Conservation (phyloP, 2,329 filamentous ascomycete species). For the Penicillium sp. region DNA sequence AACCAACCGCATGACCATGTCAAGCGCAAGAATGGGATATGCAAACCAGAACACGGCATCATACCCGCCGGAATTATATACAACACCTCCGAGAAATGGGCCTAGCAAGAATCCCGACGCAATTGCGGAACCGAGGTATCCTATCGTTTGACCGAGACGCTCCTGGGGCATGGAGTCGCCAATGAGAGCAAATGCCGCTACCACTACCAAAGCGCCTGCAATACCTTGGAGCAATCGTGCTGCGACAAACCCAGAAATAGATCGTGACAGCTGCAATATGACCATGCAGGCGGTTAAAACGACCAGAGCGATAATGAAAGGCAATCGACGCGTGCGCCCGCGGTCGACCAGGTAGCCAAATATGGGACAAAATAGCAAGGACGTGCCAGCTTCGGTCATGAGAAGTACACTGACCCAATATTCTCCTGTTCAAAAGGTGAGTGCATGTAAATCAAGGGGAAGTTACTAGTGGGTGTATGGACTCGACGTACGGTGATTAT, state of each 20-base stretch:
- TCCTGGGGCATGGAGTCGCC: constrained; percentile 58
- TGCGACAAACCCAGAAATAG: constrained; percentile 49
- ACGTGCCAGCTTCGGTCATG: constrained; percentile 29
- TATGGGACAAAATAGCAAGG: constrained; percentile 29
- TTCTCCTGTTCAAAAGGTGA: constrained; percentile 19
- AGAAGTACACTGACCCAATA: constrained; percentile 33
- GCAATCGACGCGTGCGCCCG: constrained; percentile 50
- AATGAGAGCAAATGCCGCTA: constrained; percentile 58
- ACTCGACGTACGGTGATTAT: constrained; percentile 25
- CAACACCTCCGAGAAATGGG: constrained; percentile 59
- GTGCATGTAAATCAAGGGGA: not conserved
- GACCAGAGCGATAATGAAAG: constrained; percentile 58
- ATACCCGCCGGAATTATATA: constrained; percentile 61
- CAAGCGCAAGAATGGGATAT: constrained; percentile 54
- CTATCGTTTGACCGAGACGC: constrained; percentile 62
- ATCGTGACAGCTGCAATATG: constrained; percentile 54
- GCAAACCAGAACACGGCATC: constrained; percentile 59
- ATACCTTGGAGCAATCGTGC: constrained; percentile 59
- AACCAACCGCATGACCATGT: constrained; percentile 59
- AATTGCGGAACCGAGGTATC: constrained; percentile 57
- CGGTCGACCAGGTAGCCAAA: constrained; percentile 32
- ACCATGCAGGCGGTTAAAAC: constrained; percentile 56
- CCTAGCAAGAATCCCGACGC: constrained; percentile 57
- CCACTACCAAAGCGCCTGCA: constrained; percentile 60
- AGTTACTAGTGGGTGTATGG: not conserved